These are phyloP conservation scores for Jacaranda mimosifolia DNA, from an alignment of 257 asterid species.

Conservation along the genomic window DNA sequence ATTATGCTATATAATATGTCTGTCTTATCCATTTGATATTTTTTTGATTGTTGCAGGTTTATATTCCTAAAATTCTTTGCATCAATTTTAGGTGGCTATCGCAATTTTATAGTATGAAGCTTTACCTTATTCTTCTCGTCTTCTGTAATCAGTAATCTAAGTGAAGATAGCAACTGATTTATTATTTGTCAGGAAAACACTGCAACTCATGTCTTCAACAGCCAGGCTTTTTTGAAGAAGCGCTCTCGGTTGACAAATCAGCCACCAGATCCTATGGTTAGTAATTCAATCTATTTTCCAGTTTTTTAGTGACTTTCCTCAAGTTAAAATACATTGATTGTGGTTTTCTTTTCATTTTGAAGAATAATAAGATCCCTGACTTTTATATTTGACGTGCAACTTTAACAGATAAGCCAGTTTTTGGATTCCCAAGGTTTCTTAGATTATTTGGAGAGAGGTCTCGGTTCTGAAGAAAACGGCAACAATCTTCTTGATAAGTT, in stretches of 20 bases:
- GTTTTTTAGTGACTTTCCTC: constrained; percentile 23
- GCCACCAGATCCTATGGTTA: constrained; percentile 96
- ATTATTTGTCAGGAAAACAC: constrained; percentile 74
- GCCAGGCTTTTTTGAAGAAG: constrained; percentile 91
- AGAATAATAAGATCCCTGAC: constrained; percentile 29
- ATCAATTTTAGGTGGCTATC: constrained; percentile 96
- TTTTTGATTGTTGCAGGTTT: constrained; percentile 71
- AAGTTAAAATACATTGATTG: constrained; percentile 13
- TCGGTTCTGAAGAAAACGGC: constrained; percentile 77
- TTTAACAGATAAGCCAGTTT: constrained; percentile 86
- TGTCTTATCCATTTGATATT: constrained; percentile 30
- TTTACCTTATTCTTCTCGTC: constrained; percentile 45
- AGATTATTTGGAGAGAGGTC: constrained; percentile 93
- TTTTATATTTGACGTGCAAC: constrained; percentile 41
- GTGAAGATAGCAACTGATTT: constrained; percentile 39
- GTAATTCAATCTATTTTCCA: constrained; percentile 25
- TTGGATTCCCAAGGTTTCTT: constrained; percentile 94
- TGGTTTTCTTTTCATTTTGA: constrained; percentile 19
- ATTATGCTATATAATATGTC: constrained; percentile 14
- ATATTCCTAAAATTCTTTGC: constrained; percentile 89
- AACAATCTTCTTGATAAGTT: constrained; percentile 89
- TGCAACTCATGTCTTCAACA: constrained; percentile 84
- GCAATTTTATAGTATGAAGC: constrained; percentile 86
- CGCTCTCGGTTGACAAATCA: constrained; percentile 91
- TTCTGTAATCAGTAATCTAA: constrained; percentile 32